Base-by-base conservation (phyloP, 352 stramenopile genomes). In the Globisporangium emineosum region DNA sequence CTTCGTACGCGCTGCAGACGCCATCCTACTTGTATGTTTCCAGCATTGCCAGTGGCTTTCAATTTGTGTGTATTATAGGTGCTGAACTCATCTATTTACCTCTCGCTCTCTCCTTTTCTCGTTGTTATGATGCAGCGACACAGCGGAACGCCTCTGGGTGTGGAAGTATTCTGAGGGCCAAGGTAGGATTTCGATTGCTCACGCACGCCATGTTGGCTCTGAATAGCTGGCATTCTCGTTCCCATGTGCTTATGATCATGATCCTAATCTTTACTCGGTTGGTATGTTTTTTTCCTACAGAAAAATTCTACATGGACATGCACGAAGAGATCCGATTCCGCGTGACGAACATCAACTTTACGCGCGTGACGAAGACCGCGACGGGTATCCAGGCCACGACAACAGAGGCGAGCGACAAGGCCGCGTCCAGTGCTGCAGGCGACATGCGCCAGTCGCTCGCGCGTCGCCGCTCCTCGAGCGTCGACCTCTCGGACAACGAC, bases 281-380 rank as follows among this genome's bases (percentile, higher is more conserved):
- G 37, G n/a, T n/a, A n/a, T n/a, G n/a, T n/a, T n/a, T n/a, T n/a
- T 32, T 35, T 12, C 15, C 8, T 57, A 13, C 60, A 85, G 81
- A 93, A 58, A 93, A 91, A 50, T 93, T 93, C 65, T 93, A 90
- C 68, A 94, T 94, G 86, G 86, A 94, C 64, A 65, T 94, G 66
- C 81, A 94, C 66, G 86, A 94, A 62, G 86, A 94, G 62, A 90
- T 94, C 59, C 82, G 86, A 55, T 94, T 94, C 56, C 84, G 86
- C 27, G 84, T 94, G 45, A 94, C 86, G 43, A 94, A 88, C 64
- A 93, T 94, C 70, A 94, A 92, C 72, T 94, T 93, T 56, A 94
- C 86, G n/a, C 82, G 81, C 30, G 86, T 94, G 57, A 91, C 80
- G 62, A 94, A 94, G 73, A 94, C 86, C n/a, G 82, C 83, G 32